Percentiles rank a stretch among this genome's conserved stretches.
These are phyloP conservation scores for Prunus davidiana DNA, from an alignment of 306 rosid genomes.

Conservation along the genomic window DNA sequence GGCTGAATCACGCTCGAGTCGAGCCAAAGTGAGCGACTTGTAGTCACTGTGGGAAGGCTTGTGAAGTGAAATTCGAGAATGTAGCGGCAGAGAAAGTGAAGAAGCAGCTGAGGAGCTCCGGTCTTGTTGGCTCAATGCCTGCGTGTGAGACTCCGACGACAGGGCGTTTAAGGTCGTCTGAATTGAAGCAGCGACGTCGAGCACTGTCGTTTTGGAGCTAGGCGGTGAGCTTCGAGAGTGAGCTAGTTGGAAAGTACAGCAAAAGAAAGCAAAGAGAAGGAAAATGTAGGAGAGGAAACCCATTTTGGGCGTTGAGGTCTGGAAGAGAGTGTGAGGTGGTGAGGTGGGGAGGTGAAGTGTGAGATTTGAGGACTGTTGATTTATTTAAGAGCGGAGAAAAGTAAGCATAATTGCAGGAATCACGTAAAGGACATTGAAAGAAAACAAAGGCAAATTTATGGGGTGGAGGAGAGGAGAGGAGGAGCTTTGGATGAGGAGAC, in stretches of 20 bases:
- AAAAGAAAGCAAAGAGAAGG: slow-evolving; percentile 23
- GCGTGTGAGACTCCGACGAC: background rate
- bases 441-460: slow-evolving; percentile 19
- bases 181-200: slow-evolving; percentile 52
- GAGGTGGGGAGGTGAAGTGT: too few relatives aligned
- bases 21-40: slow-evolving; percentile 46
- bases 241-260: background rate
- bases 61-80: slow-evolving; percentile 52
- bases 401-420: background rate
- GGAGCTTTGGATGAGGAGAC: slow-evolving; percentile 40
- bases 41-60: slow-evolving; percentile 38
- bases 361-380: too few relatives aligned
- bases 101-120: background rate
- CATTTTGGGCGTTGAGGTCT: slow-evolving; percentile 26
- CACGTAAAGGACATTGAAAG: slow-evolving; percentile 33
- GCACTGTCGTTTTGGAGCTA: slow-evolving; percentile 36
- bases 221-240: slow-evolving; percentile 35
- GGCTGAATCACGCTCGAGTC: slow-evolving; percentile 78
- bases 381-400: background rate
- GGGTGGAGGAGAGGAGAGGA: slow-evolving; percentile 24
- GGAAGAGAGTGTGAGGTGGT: background rate
- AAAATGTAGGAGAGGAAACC: slow-evolving; percentile 10
- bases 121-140: slow-evolving; percentile 11
- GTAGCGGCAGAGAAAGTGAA: slow-evolving; percentile 37
- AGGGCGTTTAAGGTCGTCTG: slow-evolving; percentile 21